Evolutionary conservation across 1,139 yeast species (phyloP), one percentile per base, ranked within the genome.

Genomic region (Tardiomyces depauwii): DNA sequence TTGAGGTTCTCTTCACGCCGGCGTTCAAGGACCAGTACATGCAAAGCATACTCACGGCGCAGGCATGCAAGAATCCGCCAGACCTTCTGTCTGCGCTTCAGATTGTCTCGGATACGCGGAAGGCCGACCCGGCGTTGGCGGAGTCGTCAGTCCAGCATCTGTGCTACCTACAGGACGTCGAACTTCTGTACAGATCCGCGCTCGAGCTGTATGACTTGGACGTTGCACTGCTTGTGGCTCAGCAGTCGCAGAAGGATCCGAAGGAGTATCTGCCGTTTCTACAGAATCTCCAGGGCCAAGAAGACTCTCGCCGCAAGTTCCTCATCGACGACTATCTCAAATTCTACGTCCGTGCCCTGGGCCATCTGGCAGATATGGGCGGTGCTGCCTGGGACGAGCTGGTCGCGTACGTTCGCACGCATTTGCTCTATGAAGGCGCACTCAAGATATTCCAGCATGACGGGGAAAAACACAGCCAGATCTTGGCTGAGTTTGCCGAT

Each of bases 211-310:
- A 93, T 59, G 85, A 91, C 62, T 80, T 93, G 40, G 80, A 80
- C 50, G 68, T 89, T 54, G 78, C 98, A 0, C 71, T 93, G 49
- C 73, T 77, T 12, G 80, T 93, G 53, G 98, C 98, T 0, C 97
- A 93, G 62, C 91, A 88, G 60, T 88, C 96, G 0, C 97, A 91
- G 64, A 88, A 83, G 73, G 99, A 93, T 67, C 99, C 99, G 25
- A 87, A 89, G 59, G 99, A 93, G 63, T 93, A 91, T 58, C 68
- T 93, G 46, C 96, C 98, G 45, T 93, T 91, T 63, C 71, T 93
- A 54, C 95, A 88, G 58, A 75, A 78, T 46, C 70, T 93, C 47
- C 84, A 86, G 54, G 76, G 76, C 36, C 84, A 82, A 61, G 70
- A 76, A 0, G 80, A 77, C 18, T 65, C 78, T 44, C 76, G 95